Base-by-base conservation (phyloP, 23 red algal genomes). In the Gracilariopsis chorda region DNA sequence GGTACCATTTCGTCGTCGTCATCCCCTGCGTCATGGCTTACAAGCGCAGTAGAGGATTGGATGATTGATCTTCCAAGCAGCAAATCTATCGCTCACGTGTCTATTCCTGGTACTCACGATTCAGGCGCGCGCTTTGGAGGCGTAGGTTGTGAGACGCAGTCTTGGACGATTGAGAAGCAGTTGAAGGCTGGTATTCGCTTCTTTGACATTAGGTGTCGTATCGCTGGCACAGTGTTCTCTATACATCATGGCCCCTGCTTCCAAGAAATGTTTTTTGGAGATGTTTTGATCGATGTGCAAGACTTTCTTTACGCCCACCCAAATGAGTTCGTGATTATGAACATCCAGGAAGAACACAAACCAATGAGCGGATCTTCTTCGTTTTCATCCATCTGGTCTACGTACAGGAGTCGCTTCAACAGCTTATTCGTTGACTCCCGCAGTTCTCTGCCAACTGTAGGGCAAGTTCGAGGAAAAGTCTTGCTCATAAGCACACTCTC, bases 101-200 rank as follows among this genome's bases (percentile, higher is more conserved):
- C 82, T 33, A 86, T 86, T 48, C 82, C 82, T 10, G 82, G 82
- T 4, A 86, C 82, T 55, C 82, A 86, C 55, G 82, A 86, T 47
- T 52, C 62, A 11, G 82, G 82, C n/a, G 82, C 82, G 17, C 62
- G 37, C 24, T 71, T 48, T 35, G 82, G 63, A 19, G 82, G 82
- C 30, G 47, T 23, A 39, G 62, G 11, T 3, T 86, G 82, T 51
- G 41, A 86, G 32, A 67, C 82, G 4, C 82, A 86, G 25, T 36
- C 8, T 21, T 86, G 82, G 82, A 70, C 82, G 16, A 71, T 86
- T 71, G 63, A 40, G 40, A 25, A 86, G 24, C 82, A 86, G 82
- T 27, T 86, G 34, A 28, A 47, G 33, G 82, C 82, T 49, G 82
- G 82, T 14, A 71, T 86, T 52, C 58, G 82, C 7, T 86, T 86